Percentiles rank a stretch among this genome's conserved stretches.
Evolutionary conservation across 495 filamentous ascomycete species (phyloP).

Genomic region (Neurospora tetrasperma): DNA sequence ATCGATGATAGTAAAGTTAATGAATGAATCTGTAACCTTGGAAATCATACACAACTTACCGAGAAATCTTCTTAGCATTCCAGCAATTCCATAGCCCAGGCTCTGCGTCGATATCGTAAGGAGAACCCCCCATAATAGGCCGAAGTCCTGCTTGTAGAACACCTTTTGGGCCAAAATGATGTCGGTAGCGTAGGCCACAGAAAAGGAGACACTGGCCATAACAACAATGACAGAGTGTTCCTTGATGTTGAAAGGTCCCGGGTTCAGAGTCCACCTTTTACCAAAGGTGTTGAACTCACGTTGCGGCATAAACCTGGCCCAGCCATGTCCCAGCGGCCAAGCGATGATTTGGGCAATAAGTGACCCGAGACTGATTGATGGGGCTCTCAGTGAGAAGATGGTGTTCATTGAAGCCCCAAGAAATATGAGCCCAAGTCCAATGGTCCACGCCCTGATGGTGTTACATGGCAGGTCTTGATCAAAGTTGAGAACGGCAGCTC

Average conservation of each 20-base stretch:
- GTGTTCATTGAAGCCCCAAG: conserved; percentile 60
- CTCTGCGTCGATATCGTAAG: conserved; percentile 61
- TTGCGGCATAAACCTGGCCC: conserved; percentile 39
- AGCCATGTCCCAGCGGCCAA: conserved; percentile 55
- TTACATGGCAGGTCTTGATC: conserved; percentile 58
- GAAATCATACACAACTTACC: conserved; percentile 18
- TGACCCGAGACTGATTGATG: conserved; percentile 53
- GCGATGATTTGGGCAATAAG: conserved; percentile 62
- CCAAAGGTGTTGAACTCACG: conserved; percentile 46
- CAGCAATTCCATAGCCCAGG: conserved; percentile 65
- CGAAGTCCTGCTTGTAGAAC: conserved; percentile 60
- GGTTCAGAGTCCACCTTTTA: conserved; percentile 48
- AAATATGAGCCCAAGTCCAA: conserved; percentile 55
- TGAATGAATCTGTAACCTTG: neutral
- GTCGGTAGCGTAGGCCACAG: conserved; percentile 60
- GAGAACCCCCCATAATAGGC: conserved; percentile 58
- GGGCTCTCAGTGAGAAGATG: conserved; percentile 58
- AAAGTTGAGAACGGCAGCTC: conserved; percentile 49
- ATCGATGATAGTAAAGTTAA: neutral
- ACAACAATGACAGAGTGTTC: conserved; percentile 70
- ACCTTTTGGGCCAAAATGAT: conserved; percentile 54
- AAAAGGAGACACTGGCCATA: conserved; percentile 54
- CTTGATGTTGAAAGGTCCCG: conserved; percentile 71
- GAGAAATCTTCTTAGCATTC: conserved; percentile 45
- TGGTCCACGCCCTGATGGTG: conserved; percentile 63